Percentiles rank a stretch among this genome's conserved stretches.
Conservation (phyloP, 306 rosid genomes). For the Vigna reflexopilosa region DNA sequence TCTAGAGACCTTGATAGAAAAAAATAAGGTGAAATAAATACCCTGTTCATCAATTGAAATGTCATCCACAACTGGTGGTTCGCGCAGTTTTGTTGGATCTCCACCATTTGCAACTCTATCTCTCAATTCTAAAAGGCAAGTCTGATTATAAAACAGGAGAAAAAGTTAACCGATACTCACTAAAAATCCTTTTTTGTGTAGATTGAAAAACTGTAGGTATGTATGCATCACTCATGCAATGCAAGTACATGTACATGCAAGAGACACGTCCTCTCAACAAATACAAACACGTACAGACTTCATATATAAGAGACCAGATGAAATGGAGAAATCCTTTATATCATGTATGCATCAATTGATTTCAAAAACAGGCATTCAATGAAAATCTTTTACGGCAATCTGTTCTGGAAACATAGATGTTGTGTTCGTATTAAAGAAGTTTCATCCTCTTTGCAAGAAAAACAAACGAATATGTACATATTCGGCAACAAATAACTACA, state of each 20-base stretch:
- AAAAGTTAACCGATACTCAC: neutral
- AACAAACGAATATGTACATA: neutral
- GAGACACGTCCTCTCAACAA: constrained; percentile 6
- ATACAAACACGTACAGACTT: neutral
- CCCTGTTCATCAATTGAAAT: constrained; percentile 61
- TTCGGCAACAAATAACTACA: neutral
- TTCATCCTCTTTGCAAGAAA: neutral
- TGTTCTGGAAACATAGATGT: neutral
- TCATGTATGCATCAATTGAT: neutral
- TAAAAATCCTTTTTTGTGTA: neutral
- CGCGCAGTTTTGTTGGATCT: constrained; percentile 84
- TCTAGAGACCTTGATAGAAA: constrained; percentile 20
- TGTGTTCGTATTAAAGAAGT: neutral
- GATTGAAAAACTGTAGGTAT: constrained; percentile 2
- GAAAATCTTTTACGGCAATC: neutral
- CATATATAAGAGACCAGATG: neutral
- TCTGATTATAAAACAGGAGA: constrained; percentile 46
- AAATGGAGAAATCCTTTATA: neutral
- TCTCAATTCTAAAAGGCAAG: constrained; percentile 80
- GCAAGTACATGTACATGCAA: constrained; percentile 10
- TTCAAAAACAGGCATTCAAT: neutral
- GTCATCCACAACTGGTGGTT: constrained; percentile 54
- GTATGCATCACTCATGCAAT: neutral
- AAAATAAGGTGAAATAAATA: constrained; percentile 39
- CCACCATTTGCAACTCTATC: constrained; percentile 95